Conservation (phyloP, 2,329 filamentous ascomycete species). For the Exophiala lecanii-corni region DNA sequence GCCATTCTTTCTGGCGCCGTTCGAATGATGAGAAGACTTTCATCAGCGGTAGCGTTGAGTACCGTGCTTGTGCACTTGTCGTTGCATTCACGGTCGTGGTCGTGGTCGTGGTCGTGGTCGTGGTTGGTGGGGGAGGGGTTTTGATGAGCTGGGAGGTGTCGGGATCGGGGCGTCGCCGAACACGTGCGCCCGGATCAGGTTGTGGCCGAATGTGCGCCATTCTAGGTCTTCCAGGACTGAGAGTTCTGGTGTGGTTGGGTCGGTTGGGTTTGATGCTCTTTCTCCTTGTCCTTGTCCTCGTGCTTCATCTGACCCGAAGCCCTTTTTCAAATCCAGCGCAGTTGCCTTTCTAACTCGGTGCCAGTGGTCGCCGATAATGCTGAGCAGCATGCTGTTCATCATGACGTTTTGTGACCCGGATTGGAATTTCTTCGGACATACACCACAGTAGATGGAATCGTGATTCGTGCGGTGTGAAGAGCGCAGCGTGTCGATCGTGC, state of each 20-base stretch:
- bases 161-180: conserved; percentile 23
- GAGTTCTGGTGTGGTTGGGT: conserved; percentile 3
- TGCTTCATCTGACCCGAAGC: conserved; percentile 32
- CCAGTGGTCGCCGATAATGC: conserved; percentile 43
- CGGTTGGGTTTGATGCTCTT: too few species aligned
- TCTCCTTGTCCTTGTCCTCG: too few species aligned
- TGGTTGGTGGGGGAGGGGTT: conserved; percentile 6
- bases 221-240: conserved; percentile 24
- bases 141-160: conserved; percentile 8
- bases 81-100: too few species aligned
- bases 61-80: background rate
- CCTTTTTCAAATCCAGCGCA: conserved; percentile 35
- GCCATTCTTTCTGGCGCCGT: conserved; percentile 40
- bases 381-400: conserved; percentile 42
- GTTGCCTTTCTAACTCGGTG: conserved; percentile 36
- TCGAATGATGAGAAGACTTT: conserved; percentile 39
- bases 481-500: conserved; percentile 41
- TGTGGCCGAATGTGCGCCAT: conserved; percentile 32
- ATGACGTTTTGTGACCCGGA: conserved; percentile 44
- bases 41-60: conserved; percentile 27
- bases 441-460: conserved; percentile 39
- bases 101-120: too few species aligned
- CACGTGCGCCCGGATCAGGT: conserved; percentile 22
- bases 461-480: conserved; percentile 40
- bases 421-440: conserved; percentile 39